phyloP scores from a whole-genome alignment of 2,329 filamentous ascomycete species.

The Penicillium brasilianum region DNA sequence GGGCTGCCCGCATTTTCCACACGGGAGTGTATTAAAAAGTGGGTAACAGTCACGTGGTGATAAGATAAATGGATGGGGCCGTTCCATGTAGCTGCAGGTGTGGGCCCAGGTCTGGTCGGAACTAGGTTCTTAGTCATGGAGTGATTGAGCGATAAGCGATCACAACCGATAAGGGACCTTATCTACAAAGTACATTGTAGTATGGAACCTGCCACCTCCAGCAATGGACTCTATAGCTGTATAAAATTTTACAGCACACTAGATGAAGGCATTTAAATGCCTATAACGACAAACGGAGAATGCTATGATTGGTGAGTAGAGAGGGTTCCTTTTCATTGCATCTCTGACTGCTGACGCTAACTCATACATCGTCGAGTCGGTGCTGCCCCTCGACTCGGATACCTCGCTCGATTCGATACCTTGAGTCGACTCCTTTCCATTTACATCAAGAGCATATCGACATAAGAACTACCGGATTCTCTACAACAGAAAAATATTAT shows the following conservation, averaged over 20 bases:
- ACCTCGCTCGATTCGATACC: too few relatives aligned
- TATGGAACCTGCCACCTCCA: neutral
- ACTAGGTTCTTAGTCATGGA: neutral
- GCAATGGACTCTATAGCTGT: neutral
- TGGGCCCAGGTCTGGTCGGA: neutral
- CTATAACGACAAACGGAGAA: neutral
- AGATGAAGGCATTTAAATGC: too few relatives aligned
- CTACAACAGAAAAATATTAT: neutral
- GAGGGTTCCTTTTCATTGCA: too few relatives aligned
- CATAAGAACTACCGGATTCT: neutral
- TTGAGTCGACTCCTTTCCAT: neutral
- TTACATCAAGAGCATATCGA: neutral
- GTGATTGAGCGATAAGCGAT: neutral
- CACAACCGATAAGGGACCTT: neutral
- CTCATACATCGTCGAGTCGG: too few relatives aligned
- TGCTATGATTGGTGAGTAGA: neutral
- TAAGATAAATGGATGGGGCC: slow-evolving; percentile 16
- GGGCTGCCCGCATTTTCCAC: slow-evolving; percentile 24
- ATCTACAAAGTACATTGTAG: neutral
- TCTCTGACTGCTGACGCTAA: too few relatives aligned
- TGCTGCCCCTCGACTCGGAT: too few relatives aligned
- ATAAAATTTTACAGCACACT: neutral
- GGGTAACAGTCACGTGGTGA: slow-evolving; percentile 31
- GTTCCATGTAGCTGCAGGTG: slow-evolving; percentile 1
- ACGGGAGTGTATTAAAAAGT: slow-evolving; percentile 6